Base-by-base conservation (phyloP, 306 rosid genomes). In the Arachis stenosperma region DNA sequence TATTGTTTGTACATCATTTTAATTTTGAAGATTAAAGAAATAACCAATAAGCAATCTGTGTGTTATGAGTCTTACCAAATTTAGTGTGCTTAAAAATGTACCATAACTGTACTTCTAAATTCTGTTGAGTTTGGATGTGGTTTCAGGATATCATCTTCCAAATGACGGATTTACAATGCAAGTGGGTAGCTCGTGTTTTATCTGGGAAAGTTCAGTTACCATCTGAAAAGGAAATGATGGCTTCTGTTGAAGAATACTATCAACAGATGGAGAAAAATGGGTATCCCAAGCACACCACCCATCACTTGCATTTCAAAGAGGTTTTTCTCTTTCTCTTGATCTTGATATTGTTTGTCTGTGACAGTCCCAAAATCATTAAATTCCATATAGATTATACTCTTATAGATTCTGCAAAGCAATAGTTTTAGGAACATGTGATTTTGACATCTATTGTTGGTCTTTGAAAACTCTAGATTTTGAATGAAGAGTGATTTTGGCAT, bases 281-380 rank as follows among this genome's bases (percentile, higher is more conserved):
- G 33, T 22, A 65, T 44, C 74, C 78, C 64, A 71, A 40, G 61
- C 62, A 65, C 69, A 6, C 6, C n/a, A 78, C 82, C 56, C 82
- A 78, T 47, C 30, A 63, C 69, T 61, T 78, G 76, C 61, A 71
- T 78, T 71, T 64, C n/a, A 58, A 78, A 52, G 82, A 78, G 82
- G 82, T 78, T 56, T 43, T 63, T 57, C 48, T 66, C 51, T 46
- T 12, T 46, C 37, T 33, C 37, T 46, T 46, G 9, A 3, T 46
- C 11, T 46, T 9, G 0, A 46, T 10, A 5, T 46, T 46, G 51
- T 11, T 46, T 46, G n/a, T 12, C 51, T 10, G 11, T 46, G 4
- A 11, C 11, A 10, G 51, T 46, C 8, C 51, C 51, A 46, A 46
- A 46, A 9, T 8, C 51, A 46, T 8, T 46, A 46, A 46, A 46